Evolutionary conservation across 2,329 filamentous ascomycete species (phyloP), one percentile per base, ranked within the genome.

Genomic region (Didymellaceae sp.): DNA sequence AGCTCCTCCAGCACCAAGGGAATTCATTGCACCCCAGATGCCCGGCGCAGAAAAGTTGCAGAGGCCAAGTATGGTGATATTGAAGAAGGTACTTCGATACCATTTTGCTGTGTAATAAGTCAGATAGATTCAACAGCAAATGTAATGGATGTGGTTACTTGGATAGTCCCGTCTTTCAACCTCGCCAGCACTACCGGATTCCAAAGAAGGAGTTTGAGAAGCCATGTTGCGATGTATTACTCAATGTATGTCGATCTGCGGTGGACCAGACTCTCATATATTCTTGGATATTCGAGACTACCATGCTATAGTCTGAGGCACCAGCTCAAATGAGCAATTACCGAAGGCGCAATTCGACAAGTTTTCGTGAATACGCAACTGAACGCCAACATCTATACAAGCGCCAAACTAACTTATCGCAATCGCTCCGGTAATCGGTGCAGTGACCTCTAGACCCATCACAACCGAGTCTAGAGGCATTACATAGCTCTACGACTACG

Each of bases 1-100:
- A 22, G 82, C 79, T 3, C 88, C 88, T 39, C 87, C 88, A 1
- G 86, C 88, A 8, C 87, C 87, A 0, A 90, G 79, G 0, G 82
- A 85, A 73, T 89, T 90, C 86, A 90, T 73, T 2, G 86, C 86
- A 10, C 79, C 81, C 87, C 87, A 90, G 54, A 90, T 86, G 0
- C 87, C 87, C 0, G 87, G 87, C 0, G 87, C 86, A 1, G 85
- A 77, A 54, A 90, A 83, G 63, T 88, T 89, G 72, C 85, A 89
- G 8, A 90, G 70, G 0, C 88, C 87, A 1, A 91, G 80, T 30
- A 91, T 82, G 24, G 86, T 81, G 42, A 87, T 85, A 73, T 90
- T 90, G 75, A 84, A 90, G 59, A 87, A 86, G 0, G 87, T 88
- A 1, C 85, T 87, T 20, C 85, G 83, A 64, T 89, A 82, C 87